A percentile compares a stretch with the other conserved stretches of the same genome.
phyloP scores from a whole-genome alignment of 352 stramenopile species.

The Peronospora belbahrii region DNA sequence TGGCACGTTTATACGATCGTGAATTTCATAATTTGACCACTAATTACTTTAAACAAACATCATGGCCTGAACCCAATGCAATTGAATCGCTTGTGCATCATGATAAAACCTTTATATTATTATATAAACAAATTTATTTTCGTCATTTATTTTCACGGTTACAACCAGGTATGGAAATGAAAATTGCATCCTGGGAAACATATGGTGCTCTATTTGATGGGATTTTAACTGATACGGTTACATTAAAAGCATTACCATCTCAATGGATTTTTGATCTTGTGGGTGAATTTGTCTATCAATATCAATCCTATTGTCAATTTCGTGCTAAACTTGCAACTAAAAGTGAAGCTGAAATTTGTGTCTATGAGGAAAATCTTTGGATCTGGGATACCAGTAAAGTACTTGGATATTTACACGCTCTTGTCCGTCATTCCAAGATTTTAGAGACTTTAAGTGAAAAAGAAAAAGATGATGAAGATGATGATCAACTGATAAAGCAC shows the following conservation, averaged over 20 bases:
- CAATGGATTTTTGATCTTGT: conserved; percentile 99
- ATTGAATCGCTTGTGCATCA: conserved; percentile 77
- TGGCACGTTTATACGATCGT: conserved; percentile 82
- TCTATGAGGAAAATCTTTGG: conserved; percentile 70
- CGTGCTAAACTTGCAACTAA: conserved; percentile 77
- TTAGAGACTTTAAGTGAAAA: conserved; percentile 74
- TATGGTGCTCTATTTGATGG: conserved; percentile 93
- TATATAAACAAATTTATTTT: conserved; percentile 97
- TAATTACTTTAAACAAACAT: conserved; percentile 92
- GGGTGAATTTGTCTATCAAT: conserved; percentile 99
- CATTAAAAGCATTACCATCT: conserved; percentile 83
- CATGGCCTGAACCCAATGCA: conserved; percentile 90
- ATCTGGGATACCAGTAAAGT: conserved; percentile 95
- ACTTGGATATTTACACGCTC: conserved; percentile 91
- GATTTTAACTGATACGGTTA: conserved; percentile 79
- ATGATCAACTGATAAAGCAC: no score
- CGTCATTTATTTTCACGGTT: conserved; percentile 92
- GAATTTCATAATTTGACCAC: conserved; percentile 84
- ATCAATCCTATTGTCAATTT: conserved; percentile 97
- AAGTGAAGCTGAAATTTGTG: conserved; percentile 43
- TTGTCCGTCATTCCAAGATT: conserved; percentile 90
- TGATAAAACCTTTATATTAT: conserved; percentile 88
- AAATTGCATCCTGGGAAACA: conserved; percentile 89
- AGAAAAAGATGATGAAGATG: no score
- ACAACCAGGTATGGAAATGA: conserved; percentile 83